Conservation (phyloP, 2,329 filamentous ascomycete species). For the Corynespora cassiicola region DNA sequence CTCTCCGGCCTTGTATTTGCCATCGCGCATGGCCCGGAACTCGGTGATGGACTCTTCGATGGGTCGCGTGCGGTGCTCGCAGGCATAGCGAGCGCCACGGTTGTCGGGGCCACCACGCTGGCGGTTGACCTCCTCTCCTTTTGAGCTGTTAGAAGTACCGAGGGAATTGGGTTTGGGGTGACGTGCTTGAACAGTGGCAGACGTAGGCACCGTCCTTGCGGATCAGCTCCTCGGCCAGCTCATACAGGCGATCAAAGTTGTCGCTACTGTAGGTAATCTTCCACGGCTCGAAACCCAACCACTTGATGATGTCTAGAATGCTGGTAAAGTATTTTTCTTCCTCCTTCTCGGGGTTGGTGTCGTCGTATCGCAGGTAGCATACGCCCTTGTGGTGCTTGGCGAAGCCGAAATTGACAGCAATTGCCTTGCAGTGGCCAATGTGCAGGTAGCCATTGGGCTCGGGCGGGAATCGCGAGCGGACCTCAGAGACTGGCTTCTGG, state of each 20-base stretch:
- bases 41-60: constrained; percentile 79
- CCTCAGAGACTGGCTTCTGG: constrained; percentile 54
- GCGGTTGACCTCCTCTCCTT: constrained; percentile 79
- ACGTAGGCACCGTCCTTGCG: constrained; percentile 74
- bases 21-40: constrained; percentile 89
- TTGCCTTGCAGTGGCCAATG: constrained; percentile 93
- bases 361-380: constrained; percentile 83
- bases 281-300: constrained; percentile 83
- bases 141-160: constrained; percentile 26
- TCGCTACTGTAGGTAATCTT: constrained; percentile 88
- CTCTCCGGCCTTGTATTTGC: constrained; percentile 84
- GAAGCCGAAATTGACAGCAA: constrained; percentile 96
- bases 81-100: constrained; percentile 75
- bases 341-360: constrained; percentile 94
- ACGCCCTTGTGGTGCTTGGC: constrained; percentile 82
- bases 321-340: constrained; percentile 87
- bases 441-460: constrained; percentile 91
- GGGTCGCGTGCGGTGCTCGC: constrained; percentile 77
- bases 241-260: constrained; percentile 87
- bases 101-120: constrained; percentile 81
- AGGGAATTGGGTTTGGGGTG: not conserved
- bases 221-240: constrained; percentile 86
- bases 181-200: constrained; percentile 76
- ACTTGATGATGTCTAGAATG: constrained; percentile 86
- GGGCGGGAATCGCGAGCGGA: constrained; percentile 58